A percentile compares a stretch with the other conserved stretches of the same genome.
Conservation (phyloP, 1,284 basidiomycete species). For the Calocybe gambosa region DNA sequence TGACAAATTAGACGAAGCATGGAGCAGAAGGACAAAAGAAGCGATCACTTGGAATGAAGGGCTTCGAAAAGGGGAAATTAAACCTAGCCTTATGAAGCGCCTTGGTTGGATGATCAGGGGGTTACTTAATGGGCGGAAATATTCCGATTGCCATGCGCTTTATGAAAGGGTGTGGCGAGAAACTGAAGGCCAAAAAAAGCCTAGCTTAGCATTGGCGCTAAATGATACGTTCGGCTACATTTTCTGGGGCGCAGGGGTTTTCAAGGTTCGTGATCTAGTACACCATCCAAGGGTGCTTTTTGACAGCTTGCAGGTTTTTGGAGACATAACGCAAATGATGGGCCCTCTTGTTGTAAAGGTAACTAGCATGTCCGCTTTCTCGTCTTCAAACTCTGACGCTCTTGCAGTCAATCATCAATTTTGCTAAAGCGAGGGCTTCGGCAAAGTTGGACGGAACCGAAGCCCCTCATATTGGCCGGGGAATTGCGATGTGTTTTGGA, state of each 20-base stretch:
- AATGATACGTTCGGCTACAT: slow-evolving; percentile 64
- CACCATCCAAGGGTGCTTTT: background rate
- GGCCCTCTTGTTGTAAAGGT: slow-evolving; percentile 61
- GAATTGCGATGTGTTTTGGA: slow-evolving; percentile 68
- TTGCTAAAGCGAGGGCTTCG: slow-evolving; percentile 44
- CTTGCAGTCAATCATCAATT: slow-evolving; percentile 57
- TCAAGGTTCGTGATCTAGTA: slow-evolving; percentile 32
- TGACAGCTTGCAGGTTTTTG: slow-evolving; percentile 35
- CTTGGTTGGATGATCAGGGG: slow-evolving; percentile 42
- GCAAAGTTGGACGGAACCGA: slow-evolving; percentile 27
- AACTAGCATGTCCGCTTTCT: slow-evolving; percentile 1
- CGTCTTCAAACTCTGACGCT: slow-evolving; percentile 1
- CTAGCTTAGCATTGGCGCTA: slow-evolving; percentile 58
- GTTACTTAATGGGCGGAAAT: slow-evolving; percentile 20
- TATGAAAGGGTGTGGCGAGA: slow-evolving; percentile 42
- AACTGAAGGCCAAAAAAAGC: slow-evolving; percentile 3
- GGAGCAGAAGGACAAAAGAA: slow-evolving; percentile 36
- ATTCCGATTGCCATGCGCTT: slow-evolving; percentile 24
- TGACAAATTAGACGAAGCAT: slow-evolving; percentile 41
- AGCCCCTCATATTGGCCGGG: slow-evolving; percentile 51
- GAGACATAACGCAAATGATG: slow-evolving; percentile 60
- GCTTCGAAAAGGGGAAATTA: slow-evolving; percentile 42
- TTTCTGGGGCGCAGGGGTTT: slow-evolving; percentile 66
- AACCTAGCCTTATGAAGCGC: slow-evolving; percentile 30
- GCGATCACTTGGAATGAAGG: slow-evolving; percentile 52